Base-by-base conservation (phyloP, 371 early-diverging fungal genomes). In the Syncephalis fuscata region DNA sequence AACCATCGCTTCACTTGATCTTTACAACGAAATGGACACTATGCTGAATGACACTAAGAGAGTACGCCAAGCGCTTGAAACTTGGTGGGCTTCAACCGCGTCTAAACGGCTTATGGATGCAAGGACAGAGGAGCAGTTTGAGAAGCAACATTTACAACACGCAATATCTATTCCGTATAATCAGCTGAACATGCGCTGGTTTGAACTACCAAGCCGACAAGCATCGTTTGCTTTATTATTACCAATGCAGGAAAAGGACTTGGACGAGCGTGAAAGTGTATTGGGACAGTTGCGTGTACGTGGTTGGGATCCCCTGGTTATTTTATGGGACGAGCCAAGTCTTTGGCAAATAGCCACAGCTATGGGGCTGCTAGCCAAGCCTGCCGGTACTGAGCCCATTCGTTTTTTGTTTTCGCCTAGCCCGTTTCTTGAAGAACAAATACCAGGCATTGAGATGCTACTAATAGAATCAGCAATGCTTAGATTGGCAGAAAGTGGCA, bases 121-220 rank as follows among this genome's bases (percentile, higher is more conserved):
- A 44, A 15, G 44, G 4, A 44, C 21, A 5, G 11, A 20, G 11
- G 19, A 44, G 20, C 22, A 44, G 20, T 44, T 44, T 24, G 22
- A 9, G 21, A 14, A 16, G 11, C 19, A 4, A 17, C 44, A 22
- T 5, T 10, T 44, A 22, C 19, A 44, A 11, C 3, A 44, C n/a
- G 61, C 70, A 0, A 62, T 64, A n/a, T 60, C 63, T 44, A 69
- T 69, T 36, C 70, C 70, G 0, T 43, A 57, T 44, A 32, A 48
- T 1, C 56, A 64, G 48, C 52, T 68, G 0, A 42, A 47, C 0
- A 21, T 45, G 4, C 59, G 59, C 42, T 62, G 60, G 44, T 60
- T 55, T 5, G 66, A 69, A 51, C 49, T 69, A 1, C 70, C 70
- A 3, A 57, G 63, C 16, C 65, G 65, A 43, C 55, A 54, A 9